phyloP scores from a whole-genome alignment of 176 grass and related monocot species.

The Oryza coarctata region DNA sequence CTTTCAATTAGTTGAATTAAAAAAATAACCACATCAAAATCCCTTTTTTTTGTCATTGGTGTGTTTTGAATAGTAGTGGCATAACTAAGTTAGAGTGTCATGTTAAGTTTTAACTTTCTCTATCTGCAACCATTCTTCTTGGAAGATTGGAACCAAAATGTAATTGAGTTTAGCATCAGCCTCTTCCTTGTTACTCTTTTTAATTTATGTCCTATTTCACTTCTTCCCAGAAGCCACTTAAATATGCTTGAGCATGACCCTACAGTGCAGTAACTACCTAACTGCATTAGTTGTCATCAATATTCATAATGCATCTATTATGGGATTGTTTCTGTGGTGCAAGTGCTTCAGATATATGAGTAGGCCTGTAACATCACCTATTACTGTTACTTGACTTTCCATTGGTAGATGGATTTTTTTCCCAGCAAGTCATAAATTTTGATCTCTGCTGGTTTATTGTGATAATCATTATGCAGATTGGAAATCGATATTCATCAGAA shows the following conservation, averaged over 20 bases:
- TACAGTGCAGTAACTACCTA: neutral
- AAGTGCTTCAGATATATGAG: neutral
- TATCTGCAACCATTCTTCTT: neutral
- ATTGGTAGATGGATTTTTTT: neutral
- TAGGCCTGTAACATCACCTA: neutral
- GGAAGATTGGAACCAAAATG: neutral
- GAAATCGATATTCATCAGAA: conserved; percentile 50
- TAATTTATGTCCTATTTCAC: neutral
- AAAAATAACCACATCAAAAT: neutral
- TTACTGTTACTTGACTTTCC: neutral
- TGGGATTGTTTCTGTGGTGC: neutral
- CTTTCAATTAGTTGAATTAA: conserved; percentile 17
- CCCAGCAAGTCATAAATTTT: neutral
- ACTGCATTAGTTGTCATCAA: neutral
- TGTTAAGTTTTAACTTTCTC: conserved; percentile 16
- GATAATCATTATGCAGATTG: conserved; percentile 50
- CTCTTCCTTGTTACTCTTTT: neutral
- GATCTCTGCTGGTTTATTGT: conserved; percentile 9
- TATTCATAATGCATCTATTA: conserved; percentile 16
- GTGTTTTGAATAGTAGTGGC: neutral
- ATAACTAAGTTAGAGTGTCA: neutral
- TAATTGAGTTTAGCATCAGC: neutral
- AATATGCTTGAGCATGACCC: conserved; percentile 21
- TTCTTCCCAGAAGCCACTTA: neutral
- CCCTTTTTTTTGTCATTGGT: neutral